Conservation (phyloP, 2,329 filamentous ascomycete genomes). For the Sarocladiaceae sp. region DNA sequence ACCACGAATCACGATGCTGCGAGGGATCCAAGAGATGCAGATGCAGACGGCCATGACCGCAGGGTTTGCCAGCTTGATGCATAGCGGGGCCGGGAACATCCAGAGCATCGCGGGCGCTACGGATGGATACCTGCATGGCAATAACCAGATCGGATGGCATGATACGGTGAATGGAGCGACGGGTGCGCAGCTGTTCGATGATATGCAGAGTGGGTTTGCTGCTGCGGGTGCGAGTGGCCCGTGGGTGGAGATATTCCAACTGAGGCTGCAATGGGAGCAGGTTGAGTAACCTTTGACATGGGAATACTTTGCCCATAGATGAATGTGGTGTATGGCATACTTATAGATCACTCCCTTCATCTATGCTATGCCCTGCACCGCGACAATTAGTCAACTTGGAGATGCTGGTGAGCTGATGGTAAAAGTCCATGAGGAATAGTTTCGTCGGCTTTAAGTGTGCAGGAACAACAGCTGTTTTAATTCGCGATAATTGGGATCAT, state of each 20-base stretch:
- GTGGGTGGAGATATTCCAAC: conserved; percentile 2
- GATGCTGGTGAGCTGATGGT: too few relatives aligned
- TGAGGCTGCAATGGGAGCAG: background rate
- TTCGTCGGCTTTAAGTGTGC: too few relatives aligned
- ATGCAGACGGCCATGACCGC: conserved; percentile 29
- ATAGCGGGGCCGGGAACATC: conserved; percentile 26
- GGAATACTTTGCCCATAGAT: too few relatives aligned
- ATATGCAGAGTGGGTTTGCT: conserved; percentile 26
- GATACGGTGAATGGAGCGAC: conserved; percentile 29
- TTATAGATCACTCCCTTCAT: too few relatives aligned
- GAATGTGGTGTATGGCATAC: too few relatives aligned
- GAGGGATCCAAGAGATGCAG: conserved; percentile 23
- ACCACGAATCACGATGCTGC: conserved; percentile 24
- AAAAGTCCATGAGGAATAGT: too few relatives aligned
- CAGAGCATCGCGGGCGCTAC: conserved; percentile 20
- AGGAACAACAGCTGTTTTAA: too few relatives aligned
- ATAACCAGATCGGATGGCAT: conserved; percentile 29
- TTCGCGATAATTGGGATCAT: too few relatives aligned
- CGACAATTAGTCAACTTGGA: too few relatives aligned
- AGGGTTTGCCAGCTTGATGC: conserved; percentile 27
- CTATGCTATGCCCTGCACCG: too few relatives aligned
- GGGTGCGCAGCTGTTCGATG: conserved; percentile 26
- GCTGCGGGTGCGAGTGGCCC: background rate
- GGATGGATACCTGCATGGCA: conserved; percentile 29
- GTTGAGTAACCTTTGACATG: too few relatives aligned